phyloP scores from a whole-genome alignment of 2,329 filamentous ascomycete species.

The Didymella arachidicola region DNA sequence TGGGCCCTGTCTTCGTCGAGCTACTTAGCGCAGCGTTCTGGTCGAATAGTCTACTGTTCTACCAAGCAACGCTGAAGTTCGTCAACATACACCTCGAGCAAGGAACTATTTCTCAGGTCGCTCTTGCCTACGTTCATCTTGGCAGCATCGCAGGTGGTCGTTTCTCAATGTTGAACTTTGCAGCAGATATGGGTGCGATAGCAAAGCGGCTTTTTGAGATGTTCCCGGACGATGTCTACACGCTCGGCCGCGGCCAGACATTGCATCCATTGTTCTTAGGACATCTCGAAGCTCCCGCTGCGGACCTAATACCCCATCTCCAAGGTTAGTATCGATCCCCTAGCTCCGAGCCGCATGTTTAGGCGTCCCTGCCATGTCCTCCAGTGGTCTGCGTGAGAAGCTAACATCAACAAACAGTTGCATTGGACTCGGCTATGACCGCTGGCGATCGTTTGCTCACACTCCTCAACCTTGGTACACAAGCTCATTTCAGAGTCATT shows the following conservation, averaged over 20 bases:
- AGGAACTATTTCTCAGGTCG: slow-evolving; percentile 74
- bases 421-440: slow-evolving; percentile 70
- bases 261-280: slow-evolving; percentile 74
- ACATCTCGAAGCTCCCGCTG: slow-evolving; percentile 71
- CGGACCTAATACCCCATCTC: slow-evolving; percentile 65
- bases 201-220: slow-evolving; percentile 70
- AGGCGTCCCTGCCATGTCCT: neutral
- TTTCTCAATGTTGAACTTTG: slow-evolving; percentile 75
- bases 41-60: slow-evolving; percentile 76
- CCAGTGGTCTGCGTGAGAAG: neutral
- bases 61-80: slow-evolving; percentile 72
- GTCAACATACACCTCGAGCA: slow-evolving; percentile 69
- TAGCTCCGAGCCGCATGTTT: neutral
- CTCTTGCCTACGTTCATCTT: slow-evolving; percentile 72
- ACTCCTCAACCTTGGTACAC: slow-evolving; percentile 74
- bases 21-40: slow-evolving; percentile 75
- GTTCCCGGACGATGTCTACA: slow-evolving; percentile 64
- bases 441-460: slow-evolving; percentile 76
- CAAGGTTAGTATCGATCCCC: slow-evolving; percentile 53
- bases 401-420: slow-evolving; percentile 31
- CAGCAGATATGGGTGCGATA: slow-evolving; percentile 68
- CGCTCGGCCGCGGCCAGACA: slow-evolving; percentile 72
- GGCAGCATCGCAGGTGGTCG: slow-evolving; percentile 72
- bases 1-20: slow-evolving; percentile 75
- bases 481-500: slow-evolving; percentile 72